Conservation (phyloP, 2,329 filamentous ascomycete species). For the Cercospora beticola region DNA sequence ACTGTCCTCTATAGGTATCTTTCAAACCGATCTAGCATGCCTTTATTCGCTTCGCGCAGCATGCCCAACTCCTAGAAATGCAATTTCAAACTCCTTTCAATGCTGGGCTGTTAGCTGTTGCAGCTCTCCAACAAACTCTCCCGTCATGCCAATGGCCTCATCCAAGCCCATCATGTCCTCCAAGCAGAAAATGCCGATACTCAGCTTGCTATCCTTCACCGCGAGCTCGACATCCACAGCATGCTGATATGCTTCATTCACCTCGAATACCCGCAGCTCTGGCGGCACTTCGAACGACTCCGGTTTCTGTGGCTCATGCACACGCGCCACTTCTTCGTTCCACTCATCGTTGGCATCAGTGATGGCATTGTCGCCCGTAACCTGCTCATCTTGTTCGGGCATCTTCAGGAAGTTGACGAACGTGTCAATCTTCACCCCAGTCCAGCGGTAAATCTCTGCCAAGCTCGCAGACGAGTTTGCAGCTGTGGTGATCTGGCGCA, state of each 20-base stretch:
- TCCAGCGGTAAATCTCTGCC: slow-evolving; percentile 73
- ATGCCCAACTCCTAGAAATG: neutral
- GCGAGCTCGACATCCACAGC: slow-evolving; percentile 58
- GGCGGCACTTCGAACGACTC: slow-evolving; percentile 24
- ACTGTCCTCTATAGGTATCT: neutral
- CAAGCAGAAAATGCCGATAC: slow-evolving; percentile 55
- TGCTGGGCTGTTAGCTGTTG: slow-evolving; percentile 6
- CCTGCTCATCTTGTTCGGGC: slow-evolving; percentile 37
- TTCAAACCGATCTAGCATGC: neutral
- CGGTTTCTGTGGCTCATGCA: slow-evolving; percentile 5
- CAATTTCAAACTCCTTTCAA: neutral
- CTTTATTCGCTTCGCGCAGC: neutral
- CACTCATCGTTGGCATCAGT: slow-evolving; percentile 25
- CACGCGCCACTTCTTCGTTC: slow-evolving; percentile 21
- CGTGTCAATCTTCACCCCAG: slow-evolving; percentile 65
- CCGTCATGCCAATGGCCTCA: slow-evolving; percentile 40
- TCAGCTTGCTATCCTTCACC: slow-evolving; percentile 47
- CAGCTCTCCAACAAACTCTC: slow-evolving; percentile 35
- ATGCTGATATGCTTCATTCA: slow-evolving; percentile 42
- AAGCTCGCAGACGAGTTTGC: slow-evolving; percentile 62
- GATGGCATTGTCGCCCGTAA: slow-evolving; percentile 21
- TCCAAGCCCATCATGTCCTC: slow-evolving; percentile 44
- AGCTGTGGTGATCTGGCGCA: slow-evolving; percentile 59
- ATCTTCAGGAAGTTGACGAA: slow-evolving; percentile 80
- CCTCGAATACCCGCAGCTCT: slow-evolving; percentile 12